Evolutionary conservation across 1,284 basidiomycete genomes (phyloP).

Genomic region (Ustilago curta): DNA sequence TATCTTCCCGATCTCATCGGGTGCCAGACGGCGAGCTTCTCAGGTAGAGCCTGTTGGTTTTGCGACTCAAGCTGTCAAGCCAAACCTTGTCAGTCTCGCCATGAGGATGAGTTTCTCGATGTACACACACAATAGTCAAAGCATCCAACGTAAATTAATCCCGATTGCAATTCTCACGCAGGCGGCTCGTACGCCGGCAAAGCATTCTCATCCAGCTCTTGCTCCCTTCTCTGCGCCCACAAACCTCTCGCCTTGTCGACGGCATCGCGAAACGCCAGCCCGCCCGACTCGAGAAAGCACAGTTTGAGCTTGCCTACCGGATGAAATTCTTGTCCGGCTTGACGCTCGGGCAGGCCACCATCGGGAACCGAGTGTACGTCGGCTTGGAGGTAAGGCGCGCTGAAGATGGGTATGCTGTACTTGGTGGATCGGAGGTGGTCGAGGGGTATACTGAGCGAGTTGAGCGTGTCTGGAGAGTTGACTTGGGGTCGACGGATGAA

Average conservation of each 20-base stretch:
- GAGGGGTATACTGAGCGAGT: slow-evolving; percentile 54
- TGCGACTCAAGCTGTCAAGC: too few species aligned
- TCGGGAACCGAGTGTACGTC: slow-evolving; percentile 49
- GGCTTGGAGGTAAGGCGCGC: slow-evolving; percentile 56
- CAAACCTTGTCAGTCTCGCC: too few species aligned
- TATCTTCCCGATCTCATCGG: too few species aligned
- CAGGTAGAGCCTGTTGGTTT: too few species aligned
- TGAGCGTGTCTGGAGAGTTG: slow-evolving; percentile 13
- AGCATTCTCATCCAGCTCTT: slow-evolving; percentile 42
- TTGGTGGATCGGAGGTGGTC: slow-evolving; percentile 48
- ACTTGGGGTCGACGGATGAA: slow-evolving; percentile 50
- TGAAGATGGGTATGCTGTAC: slow-evolving; percentile 60
- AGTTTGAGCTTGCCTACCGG: slow-evolving; percentile 57
- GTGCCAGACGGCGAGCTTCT: too few species aligned
- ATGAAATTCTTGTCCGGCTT: slow-evolving; percentile 24
- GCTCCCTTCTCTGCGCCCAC: slow-evolving; percentile 24
- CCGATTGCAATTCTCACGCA: neutral
- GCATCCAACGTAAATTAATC: too few species aligned
- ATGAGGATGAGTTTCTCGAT: too few species aligned
- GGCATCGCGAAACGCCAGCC: slow-evolving; percentile 53
- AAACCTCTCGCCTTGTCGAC: slow-evolving; percentile 37
- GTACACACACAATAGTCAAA: too few species aligned
- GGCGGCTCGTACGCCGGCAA: slow-evolving; percentile 45
- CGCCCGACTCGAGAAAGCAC: slow-evolving; percentile 58
- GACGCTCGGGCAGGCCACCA: slow-evolving; percentile 56